phyloP scores from a whole-genome alignment of 2,329 filamentous ascomycete genomes.

The Fusarium verrucosum region DNA sequence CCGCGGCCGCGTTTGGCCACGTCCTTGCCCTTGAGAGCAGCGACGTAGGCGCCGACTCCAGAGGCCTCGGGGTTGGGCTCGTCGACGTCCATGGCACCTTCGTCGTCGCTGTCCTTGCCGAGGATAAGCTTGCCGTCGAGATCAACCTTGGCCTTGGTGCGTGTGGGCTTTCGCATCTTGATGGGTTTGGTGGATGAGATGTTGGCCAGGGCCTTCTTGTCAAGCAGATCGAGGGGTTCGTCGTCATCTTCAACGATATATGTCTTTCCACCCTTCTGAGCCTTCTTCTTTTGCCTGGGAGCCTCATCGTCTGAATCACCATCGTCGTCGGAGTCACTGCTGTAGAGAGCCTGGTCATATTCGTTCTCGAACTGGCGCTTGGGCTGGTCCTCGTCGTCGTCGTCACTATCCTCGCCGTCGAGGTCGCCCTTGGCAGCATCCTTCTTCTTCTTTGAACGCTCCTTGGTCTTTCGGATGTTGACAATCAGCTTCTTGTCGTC shows the following conservation, averaged over 20 bases:
- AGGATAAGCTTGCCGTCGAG: slow-evolving; percentile 84
- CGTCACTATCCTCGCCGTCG: slow-evolving; percentile 66
- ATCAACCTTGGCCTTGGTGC: slow-evolving; percentile 73
- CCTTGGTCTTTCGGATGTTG: slow-evolving; percentile 95
- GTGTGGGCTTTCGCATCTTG: slow-evolving; percentile 66
- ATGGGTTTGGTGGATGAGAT: slow-evolving; percentile 90
- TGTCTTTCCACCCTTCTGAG: slow-evolving; percentile 71
- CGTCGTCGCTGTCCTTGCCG: slow-evolving; percentile 64
- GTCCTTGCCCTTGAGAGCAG: slow-evolving; percentile 74
- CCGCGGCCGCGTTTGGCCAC: slow-evolving; percentile 70
- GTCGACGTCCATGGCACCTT: slow-evolving; percentile 71
- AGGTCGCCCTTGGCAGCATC: slow-evolving; percentile 68
- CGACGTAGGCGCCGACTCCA: slow-evolving; percentile 75
- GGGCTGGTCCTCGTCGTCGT: slow-evolving; percentile 57
- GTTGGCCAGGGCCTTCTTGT: slow-evolving; percentile 86
- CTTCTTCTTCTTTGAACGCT: slow-evolving; percentile 90
- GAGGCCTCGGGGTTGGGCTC: slow-evolving; percentile 64
- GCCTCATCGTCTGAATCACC: slow-evolving; percentile 67
- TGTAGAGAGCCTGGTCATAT: slow-evolving; percentile 96
- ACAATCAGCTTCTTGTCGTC: slow-evolving; percentile 87
- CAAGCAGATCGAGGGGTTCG: slow-evolving; percentile 92
- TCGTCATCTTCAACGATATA: slow-evolving; percentile 96
- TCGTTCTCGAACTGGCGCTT: slow-evolving; percentile 83
- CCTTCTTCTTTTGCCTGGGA: slow-evolving; percentile 58
- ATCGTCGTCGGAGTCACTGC: slow-evolving; percentile 71